Percentiles rank a stretch among this genome's conserved stretches.
Evolutionary conservation across 23 red algal genomes (phyloP).

Genomic region (Gracilaria gracilis): DNA sequence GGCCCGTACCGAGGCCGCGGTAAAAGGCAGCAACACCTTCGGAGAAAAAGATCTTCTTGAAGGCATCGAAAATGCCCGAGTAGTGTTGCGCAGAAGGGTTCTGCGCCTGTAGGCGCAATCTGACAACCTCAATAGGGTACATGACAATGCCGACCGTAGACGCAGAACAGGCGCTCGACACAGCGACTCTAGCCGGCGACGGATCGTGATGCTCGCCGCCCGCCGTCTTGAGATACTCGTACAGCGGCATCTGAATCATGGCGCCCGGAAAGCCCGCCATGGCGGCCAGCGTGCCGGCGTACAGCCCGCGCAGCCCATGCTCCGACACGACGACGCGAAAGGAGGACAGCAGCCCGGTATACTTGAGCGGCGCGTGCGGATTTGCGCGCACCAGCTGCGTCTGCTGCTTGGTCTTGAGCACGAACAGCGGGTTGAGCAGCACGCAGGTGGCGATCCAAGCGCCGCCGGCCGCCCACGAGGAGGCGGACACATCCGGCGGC

Average conservation of each 20-base stretch:
- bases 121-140: slow-evolving; percentile 60
- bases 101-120: slow-evolving; percentile 52
- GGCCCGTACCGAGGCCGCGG: slow-evolving; percentile 34
- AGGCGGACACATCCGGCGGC: slow-evolving; percentile 5
- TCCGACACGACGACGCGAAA: slow-evolving; percentile 59
- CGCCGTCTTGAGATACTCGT: slow-evolving; percentile 47
- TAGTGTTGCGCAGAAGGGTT: slow-evolving; percentile 3
- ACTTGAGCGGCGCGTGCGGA: slow-evolving; percentile 43
- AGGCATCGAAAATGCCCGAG: slow-evolving; percentile 50
- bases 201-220: slow-evolving; percentile 17
- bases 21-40: slow-evolving; percentile 54
- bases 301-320: slow-evolving; percentile 48
- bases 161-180: slow-evolving; percentile 49
- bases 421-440: slow-evolving; percentile 62
- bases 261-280: slow-evolving; percentile 60
- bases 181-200: slow-evolving; percentile 2
- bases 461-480: slow-evolving; percentile 34
- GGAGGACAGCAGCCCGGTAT: slow-evolving; percentile 39
- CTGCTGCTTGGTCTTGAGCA: slow-evolving; percentile 63
- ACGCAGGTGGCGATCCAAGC: slow-evolving; percentile 53
- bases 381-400: slow-evolving; percentile 56
- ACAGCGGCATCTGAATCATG: slow-evolving; percentile 64
- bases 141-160: slow-evolving; percentile 31
- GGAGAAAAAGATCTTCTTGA: slow-evolving; percentile 37
- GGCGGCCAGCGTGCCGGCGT: slow-evolving; percentile 41